phyloP scores from a whole-genome alignment of 2,329 filamentous ascomycete species.

The Saccharata proteae region DNA sequence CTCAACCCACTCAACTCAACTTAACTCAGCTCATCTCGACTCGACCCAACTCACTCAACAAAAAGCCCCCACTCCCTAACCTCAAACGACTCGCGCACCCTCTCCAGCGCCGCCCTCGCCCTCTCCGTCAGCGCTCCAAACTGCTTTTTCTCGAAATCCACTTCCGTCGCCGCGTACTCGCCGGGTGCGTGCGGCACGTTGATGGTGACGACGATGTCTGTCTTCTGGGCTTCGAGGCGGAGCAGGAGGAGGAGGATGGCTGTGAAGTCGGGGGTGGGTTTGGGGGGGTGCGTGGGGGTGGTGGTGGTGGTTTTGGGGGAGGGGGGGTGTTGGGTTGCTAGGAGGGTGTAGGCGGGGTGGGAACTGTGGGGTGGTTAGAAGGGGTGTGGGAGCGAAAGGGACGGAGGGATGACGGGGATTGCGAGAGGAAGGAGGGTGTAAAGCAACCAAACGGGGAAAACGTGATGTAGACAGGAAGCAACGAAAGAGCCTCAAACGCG shows the following conservation, averaged over 20 bases:
- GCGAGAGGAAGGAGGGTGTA: no score
- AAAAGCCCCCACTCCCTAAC: constrained; percentile 76
- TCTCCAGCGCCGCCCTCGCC: constrained; percentile 51
- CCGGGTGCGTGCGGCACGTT: constrained; percentile 77
- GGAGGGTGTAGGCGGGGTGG: constrained; percentile 55
- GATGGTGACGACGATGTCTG: constrained; percentile 74
- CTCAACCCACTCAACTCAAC: no score
- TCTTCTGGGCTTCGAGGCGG: constrained; percentile 56
- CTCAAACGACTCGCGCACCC: constrained; percentile 61
- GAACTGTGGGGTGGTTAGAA: constrained; percentile 20
- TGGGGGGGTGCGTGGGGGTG: constrained; percentile 16
- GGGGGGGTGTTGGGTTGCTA: constrained; percentile 44
- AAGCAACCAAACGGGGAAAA: no score
- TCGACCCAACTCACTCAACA: constrained; percentile 15
- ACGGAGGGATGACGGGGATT: no score
- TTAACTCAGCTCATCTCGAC: no score
- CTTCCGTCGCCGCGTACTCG: constrained; percentile 60
- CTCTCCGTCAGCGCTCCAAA: constrained; percentile 55
- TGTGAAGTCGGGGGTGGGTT: constrained; percentile 43
- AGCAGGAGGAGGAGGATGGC: constrained; percentile 68
- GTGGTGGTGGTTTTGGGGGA: constrained; percentile 20
- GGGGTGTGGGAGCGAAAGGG: constrained; percentile 9
- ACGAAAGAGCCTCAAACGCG: no score
- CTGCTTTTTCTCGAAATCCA: constrained; percentile 54
- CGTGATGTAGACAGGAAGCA: no score